These are phyloP conservation scores for Solanum chacoense DNA, from an alignment of 305 asterid genomes.

Conservation along the genomic window DNA sequence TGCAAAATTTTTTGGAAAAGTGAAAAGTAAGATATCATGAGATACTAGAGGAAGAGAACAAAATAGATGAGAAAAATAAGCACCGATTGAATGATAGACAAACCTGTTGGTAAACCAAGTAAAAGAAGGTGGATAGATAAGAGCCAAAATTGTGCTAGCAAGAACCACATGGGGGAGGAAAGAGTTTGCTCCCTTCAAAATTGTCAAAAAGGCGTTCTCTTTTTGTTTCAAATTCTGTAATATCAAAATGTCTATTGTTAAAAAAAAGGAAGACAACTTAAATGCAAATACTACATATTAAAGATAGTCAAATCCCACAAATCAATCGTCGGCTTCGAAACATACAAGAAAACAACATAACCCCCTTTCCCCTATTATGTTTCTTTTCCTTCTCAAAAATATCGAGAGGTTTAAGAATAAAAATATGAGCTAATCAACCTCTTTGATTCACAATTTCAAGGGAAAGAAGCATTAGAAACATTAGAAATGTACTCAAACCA, in stretches of 20 bases:
- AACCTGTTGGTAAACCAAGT: conserved; percentile 93
- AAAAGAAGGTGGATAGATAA: conserved; percentile 84
- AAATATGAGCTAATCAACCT: not conserved
- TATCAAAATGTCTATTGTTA: conserved; percentile 4
- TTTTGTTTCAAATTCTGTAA: conserved; percentile 33
- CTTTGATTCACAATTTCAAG: not conserved
- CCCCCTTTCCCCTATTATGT: not conserved
- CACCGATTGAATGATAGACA: not conserved
- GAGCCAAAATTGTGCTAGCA: conserved; percentile 81
- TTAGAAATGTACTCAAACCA: not conserved
- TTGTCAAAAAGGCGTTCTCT: conserved; percentile 30
- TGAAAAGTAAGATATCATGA: not conserved
- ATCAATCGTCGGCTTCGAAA: not conserved
- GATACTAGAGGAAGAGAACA: not conserved
- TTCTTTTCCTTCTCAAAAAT: not conserved
- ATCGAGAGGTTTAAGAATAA: not conserved
- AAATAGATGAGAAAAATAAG: not conserved
- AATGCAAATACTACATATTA: not conserved
- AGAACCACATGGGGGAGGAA: conserved; percentile 81
- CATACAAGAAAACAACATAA: not conserved
- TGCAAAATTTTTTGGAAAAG: not conserved
- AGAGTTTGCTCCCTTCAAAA: conserved; percentile 70
- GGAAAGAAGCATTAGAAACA: not conserved
- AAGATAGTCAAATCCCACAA: not conserved
- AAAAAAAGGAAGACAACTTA: not conserved